Percentiles rank a stretch among this genome's conserved stretches.
These are phyloP conservation scores for Trichosporon ovoides DNA, from an alignment of 1,284 basidiomycete genomes.

Conservation along the genomic window DNA sequence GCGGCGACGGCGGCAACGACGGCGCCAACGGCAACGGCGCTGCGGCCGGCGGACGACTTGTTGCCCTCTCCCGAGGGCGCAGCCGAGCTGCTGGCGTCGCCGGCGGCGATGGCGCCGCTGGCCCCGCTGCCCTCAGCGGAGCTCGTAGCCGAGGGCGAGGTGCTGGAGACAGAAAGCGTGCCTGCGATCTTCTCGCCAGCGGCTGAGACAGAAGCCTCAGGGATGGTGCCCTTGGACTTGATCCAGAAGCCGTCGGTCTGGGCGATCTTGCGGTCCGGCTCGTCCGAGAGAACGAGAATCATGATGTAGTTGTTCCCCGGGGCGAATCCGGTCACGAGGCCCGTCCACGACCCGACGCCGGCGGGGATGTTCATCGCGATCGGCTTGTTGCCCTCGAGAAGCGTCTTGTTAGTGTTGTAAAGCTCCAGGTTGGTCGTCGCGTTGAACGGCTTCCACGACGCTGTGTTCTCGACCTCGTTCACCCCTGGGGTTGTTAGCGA, in stretches of 20 bases:
- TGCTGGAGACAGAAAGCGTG: too few relatives aligned
- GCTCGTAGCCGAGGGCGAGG: conserved; percentile 20
- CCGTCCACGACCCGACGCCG: conserved; percentile 24
- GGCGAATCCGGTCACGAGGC: conserved; percentile 19
- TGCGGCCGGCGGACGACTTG: conserved; percentile 25
- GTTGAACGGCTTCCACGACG: conserved; percentile 11
- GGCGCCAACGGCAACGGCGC: conserved; percentile 21
- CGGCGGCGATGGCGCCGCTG: background rate
- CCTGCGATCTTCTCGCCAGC: conserved; percentile 3
- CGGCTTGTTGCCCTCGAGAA: conserved; percentile 7
- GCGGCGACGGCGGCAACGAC: conserved; percentile 22
- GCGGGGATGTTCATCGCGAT: conserved; percentile 12
- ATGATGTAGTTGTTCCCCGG: conserved; percentile 24
- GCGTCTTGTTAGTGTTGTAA: conserved; percentile 15
- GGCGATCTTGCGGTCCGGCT: conserved; percentile 15
- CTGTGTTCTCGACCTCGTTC: conserved; percentile 9
- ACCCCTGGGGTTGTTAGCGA: conserved; percentile 16
- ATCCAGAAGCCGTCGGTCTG: conserved; percentile 20
- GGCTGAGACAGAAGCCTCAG: conserved; percentile 14
- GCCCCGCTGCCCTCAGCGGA: conserved; percentile 15
- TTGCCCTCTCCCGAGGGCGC: too few relatives aligned
- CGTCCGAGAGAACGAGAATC: conserved; percentile 8
- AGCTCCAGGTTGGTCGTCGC: conserved; percentile 13
- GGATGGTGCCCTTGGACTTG: conserved; percentile 14
- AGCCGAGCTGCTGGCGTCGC: conserved; percentile 26